phyloP scores from a whole-genome alignment of 179 eudicot species.

The Gypsophila paniculata region DNA sequence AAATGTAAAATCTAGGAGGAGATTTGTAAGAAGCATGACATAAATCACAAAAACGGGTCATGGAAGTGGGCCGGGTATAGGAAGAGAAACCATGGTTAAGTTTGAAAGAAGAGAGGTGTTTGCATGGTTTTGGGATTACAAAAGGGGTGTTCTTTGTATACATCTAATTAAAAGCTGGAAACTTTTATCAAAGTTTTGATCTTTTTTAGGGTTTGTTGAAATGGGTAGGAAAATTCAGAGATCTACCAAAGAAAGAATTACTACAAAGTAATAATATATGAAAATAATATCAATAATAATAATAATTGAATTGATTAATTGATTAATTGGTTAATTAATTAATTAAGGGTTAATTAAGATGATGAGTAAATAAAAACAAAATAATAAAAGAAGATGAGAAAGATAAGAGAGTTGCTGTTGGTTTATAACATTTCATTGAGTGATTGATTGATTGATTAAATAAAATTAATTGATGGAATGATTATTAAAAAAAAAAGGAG shows the following conservation, averaged over 20 bases:
- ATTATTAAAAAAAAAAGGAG: not conserved
- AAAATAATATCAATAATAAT: not conserved
- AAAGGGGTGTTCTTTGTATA: conserved; percentile 26
- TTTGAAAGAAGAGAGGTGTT: conserved; percentile 54
- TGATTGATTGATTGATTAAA: too few relatives aligned
- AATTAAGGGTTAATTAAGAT: not conserved
- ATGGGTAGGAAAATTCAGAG: not conserved
- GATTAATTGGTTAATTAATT: not conserved
- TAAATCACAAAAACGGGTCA: conserved; percentile 32
- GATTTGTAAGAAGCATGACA: conserved; percentile 47
- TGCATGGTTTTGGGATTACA: conserved; percentile 47
- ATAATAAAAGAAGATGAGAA: not conserved
- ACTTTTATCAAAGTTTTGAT: conserved; percentile 25
- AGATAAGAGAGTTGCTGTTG: not conserved
- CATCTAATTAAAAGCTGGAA: conserved; percentile 20
- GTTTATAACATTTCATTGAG: not conserved
- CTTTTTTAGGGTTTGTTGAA: conserved; percentile 11
- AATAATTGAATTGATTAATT: not conserved
- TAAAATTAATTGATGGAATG: too few relatives aligned
- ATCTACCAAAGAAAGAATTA: conserved; percentile 19
- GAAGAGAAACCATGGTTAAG: conserved; percentile 43
- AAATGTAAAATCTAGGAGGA: conserved; percentile 39
- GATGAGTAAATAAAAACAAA: not conserved
- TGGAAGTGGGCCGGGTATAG: conserved; percentile 35
- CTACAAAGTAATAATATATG: too few relatives aligned